Percentiles rank a stretch among this genome's conserved stretches.
Evolutionary conservation across 2,329 filamentous ascomycete genomes (phyloP).

Genomic region (Sarocladium oryzae): DNA sequence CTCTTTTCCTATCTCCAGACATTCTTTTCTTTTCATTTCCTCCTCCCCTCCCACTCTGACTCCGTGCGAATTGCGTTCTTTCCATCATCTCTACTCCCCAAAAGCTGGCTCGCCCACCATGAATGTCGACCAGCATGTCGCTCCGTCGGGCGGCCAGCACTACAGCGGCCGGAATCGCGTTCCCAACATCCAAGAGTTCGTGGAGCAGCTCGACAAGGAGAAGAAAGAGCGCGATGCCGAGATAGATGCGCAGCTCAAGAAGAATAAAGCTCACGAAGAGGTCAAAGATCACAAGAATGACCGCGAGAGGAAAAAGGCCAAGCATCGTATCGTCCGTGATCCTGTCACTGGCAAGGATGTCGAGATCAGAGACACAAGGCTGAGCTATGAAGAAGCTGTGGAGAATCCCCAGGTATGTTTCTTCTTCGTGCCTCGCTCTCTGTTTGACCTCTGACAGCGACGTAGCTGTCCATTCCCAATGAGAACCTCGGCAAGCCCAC

Average conservation of each 20-base stretch:
- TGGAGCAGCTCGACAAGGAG: conserved; percentile 69
- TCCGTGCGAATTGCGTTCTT: too few relatives aligned
- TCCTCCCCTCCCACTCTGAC: not conserved
- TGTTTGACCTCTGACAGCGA: not conserved
- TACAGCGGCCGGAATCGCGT: conserved; percentile 81
- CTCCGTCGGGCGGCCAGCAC: conserved; percentile 50
- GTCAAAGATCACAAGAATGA: conserved; percentile 37
- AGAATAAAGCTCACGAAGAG: conserved; percentile 28
- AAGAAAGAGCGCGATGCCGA: conserved; percentile 69
- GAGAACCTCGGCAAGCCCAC: conserved; percentile 75
- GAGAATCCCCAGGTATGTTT: conserved; percentile 60
- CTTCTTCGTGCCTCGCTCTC: not conserved
- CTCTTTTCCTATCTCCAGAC: not conserved
- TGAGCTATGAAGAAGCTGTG: conserved; percentile 60
- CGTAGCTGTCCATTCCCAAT: conserved; percentile 76
- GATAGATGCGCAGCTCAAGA: conserved; percentile 53
- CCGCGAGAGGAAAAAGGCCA: conserved; percentile 11
- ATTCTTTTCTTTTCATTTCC: not conserved
- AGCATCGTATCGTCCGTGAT: conserved; percentile 66
- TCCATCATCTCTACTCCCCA: not conserved
- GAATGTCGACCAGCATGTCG: conserved; percentile 32
- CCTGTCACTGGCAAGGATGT: conserved; percentile 83
- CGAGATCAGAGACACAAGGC: conserved; percentile 74
- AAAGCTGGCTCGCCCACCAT: conserved; percentile 19
- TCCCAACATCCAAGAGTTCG: conserved; percentile 80